A percentile compares a stretch with the other conserved stretches of the same genome.
These are phyloP conservation scores for Globisporangium paroecandrum DNA, from an alignment of 352 stramenopile species.

Conservation along the genomic window DNA sequence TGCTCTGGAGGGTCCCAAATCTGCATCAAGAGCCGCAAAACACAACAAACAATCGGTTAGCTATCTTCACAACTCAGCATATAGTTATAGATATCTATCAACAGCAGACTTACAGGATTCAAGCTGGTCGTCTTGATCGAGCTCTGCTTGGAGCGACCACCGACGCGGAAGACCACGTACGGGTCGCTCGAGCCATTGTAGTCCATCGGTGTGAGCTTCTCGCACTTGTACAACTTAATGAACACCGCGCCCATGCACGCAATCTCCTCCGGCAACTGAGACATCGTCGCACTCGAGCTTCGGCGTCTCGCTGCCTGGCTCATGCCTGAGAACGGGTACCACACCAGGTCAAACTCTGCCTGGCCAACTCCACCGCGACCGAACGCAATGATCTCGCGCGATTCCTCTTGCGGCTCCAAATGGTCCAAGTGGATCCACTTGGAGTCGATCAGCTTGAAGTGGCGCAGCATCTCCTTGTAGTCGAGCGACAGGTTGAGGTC, in stretches of 20 bases:
- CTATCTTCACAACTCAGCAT: neutral
- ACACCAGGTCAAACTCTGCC: slow-evolving; percentile 39
- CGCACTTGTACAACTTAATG: slow-evolving; percentile 39
- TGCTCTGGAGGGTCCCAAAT: slow-evolving; percentile 48
- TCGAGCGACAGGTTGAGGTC: slow-evolving; percentile 36
- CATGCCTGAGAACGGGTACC: slow-evolving; percentile 34
- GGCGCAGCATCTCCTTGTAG: slow-evolving; percentile 35
- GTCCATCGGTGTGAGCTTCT: slow-evolving; percentile 37
- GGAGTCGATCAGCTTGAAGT: slow-evolving; percentile 31
- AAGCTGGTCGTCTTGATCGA: slow-evolving; percentile 35
- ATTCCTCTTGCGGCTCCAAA: slow-evolving; percentile 25
- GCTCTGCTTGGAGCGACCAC: slow-evolving; percentile 32
- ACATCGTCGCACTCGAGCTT: neutral
- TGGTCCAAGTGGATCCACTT: slow-evolving; percentile 50
- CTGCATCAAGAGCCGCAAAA: slow-evolving; percentile 14
- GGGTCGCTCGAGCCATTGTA: slow-evolving; percentile 42
- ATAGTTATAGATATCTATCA: neutral
- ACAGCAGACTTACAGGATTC: slow-evolving; percentile 29
- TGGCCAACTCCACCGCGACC: slow-evolving; percentile 29
- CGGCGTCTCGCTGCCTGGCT: slow-evolving; percentile 6
- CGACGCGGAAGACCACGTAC: slow-evolving; percentile 44
- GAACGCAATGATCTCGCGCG: slow-evolving; percentile 34
- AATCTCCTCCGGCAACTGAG: slow-evolving; percentile 29
- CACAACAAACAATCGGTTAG: neutral
- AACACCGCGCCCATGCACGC: slow-evolving; percentile 39